phyloP scores from a whole-genome alignment of 2,329 filamentous ascomycete species.

The Phialophora macrospora region DNA sequence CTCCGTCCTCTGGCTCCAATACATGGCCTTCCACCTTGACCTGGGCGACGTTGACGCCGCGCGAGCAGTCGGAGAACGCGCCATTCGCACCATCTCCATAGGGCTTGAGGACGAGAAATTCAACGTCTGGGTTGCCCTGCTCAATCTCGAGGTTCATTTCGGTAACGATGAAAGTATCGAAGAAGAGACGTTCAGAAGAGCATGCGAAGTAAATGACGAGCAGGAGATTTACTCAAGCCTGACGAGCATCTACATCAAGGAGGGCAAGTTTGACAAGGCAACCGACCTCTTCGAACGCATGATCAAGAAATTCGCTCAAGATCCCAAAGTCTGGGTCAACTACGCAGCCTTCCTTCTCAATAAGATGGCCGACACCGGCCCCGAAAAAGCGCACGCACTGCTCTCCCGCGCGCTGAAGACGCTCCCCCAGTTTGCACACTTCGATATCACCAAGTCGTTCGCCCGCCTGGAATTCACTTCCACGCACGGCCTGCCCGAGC shows the following conservation, averaged over 20 bases:
- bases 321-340: conserved; percentile 85
- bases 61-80: conserved; percentile 85
- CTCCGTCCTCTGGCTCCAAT: conserved; percentile 91
- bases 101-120: conserved; percentile 90
- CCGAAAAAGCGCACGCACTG: conserved; percentile 76
- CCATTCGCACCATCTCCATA: conserved; percentile 87
- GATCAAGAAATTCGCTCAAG: conserved; percentile 82
- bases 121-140: conserved; percentile 91
- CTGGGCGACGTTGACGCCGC: conserved; percentile 87
- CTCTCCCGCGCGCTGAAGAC: conserved; percentile 84
- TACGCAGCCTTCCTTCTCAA: conserved; percentile 92
- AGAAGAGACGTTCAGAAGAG: conserved; percentile 85
- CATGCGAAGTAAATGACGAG: conserved; percentile 90
- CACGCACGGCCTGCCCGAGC: conserved; percentile 79
- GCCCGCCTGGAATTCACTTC: conserved; percentile 90
- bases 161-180: conserved; percentile 82
- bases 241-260: conserved; percentile 93
- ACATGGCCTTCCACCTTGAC: conserved; percentile 98
- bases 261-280: conserved; percentile 81
- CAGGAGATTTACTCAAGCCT: conserved; percentile 88
- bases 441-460: conserved; percentile 82
- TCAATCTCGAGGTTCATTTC: conserved; percentile 93
- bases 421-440: conserved; percentile 70
- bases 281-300: conserved; percentile 85
- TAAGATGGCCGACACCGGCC: conserved; percentile 58